Percentiles rank a stretch among this genome's conserved stretches.
Conservation (phyloP, 108 stramenopile species). For the Skeletonema tropicum region DNA sequence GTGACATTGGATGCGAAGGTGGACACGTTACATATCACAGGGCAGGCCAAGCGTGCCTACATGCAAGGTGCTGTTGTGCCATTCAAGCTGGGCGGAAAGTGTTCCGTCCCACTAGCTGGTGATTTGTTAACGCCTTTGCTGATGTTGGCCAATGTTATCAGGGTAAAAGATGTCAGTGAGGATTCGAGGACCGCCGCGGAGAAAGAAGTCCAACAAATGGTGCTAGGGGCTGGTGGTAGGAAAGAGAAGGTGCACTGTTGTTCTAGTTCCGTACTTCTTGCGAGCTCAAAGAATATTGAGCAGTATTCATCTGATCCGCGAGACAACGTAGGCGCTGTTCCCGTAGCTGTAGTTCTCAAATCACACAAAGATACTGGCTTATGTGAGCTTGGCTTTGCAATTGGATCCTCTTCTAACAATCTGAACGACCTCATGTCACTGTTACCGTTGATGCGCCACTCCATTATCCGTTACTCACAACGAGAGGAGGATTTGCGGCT, state of each 20-base stretch:
- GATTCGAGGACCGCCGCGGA: constrained; percentile 11
- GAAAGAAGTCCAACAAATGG: constrained; percentile 12
- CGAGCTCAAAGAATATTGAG: constrained; percentile 11
- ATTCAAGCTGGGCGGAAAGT: constrained; percentile 14
- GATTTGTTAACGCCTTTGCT: constrained; percentile 1
- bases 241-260: constrained; percentile 25
- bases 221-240: constrained; percentile 2
- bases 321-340: constrained; percentile 3
- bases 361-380: not conserved
- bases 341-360: constrained; percentile 8
- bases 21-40: not conserved
- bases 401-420: constrained; percentile 17
- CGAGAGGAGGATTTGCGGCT: not conserved
- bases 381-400: constrained; percentile 21
- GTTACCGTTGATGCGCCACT: constrained; percentile 29
- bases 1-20: not conserved
- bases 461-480: constrained; percentile 13
- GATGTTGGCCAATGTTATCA: not conserved
- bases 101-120: not conserved
- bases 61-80: constrained; percentile 22
- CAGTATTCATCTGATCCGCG: not conserved
- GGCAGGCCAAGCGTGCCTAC: not conserved
- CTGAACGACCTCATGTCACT: constrained; percentile 21
- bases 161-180: not conserved
- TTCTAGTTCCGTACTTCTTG: constrained; percentile 22